Conservation (phyloP, 2,329 filamentous ascomycete species). For the Plectosphaerella cucumerina region DNA sequence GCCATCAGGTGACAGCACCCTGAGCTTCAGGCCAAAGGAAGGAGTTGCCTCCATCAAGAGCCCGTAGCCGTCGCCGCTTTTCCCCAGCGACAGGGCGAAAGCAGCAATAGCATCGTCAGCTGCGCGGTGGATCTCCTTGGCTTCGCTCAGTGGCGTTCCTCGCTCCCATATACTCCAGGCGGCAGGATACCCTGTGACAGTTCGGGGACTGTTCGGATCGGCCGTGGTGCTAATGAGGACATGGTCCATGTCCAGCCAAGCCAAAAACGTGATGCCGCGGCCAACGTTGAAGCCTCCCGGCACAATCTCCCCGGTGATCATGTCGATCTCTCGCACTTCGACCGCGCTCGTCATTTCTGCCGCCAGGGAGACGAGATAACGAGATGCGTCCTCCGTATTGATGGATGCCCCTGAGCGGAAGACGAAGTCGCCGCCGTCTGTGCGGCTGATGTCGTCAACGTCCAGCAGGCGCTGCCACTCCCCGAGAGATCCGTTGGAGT, state of each 20-base stretch:
- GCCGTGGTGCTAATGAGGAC: not conserved
- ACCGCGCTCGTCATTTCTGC: not conserved
- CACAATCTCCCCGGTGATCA: not conserved
- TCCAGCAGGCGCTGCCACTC: too few relatives aligned
- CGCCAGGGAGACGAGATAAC: not conserved
- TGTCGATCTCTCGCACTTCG: not conserved
- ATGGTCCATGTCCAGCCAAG: not conserved
- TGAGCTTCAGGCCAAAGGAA: not conserved
- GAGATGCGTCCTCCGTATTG: not conserved
- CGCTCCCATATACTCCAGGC: not conserved
- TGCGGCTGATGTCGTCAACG: too few relatives aligned
- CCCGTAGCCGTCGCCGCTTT: not conserved
- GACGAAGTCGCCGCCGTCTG: not conserved
- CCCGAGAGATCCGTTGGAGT: too few relatives aligned
- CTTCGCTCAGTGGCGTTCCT: not conserved
- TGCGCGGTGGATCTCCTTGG: not conserved
- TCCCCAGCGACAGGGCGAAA: not conserved
- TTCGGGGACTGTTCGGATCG: not conserved
- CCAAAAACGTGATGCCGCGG: not conserved
- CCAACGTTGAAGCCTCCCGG: not conserved
- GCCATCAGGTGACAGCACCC: not conserved
- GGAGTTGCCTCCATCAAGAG: not conserved
- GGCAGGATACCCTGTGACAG: not conserved
- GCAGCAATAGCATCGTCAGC: not conserved
- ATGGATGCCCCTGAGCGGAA: too few relatives aligned